Base-by-base conservation (phyloP, 495 filamentous ascomycete genomes). In the Darksidea phi region DNA sequence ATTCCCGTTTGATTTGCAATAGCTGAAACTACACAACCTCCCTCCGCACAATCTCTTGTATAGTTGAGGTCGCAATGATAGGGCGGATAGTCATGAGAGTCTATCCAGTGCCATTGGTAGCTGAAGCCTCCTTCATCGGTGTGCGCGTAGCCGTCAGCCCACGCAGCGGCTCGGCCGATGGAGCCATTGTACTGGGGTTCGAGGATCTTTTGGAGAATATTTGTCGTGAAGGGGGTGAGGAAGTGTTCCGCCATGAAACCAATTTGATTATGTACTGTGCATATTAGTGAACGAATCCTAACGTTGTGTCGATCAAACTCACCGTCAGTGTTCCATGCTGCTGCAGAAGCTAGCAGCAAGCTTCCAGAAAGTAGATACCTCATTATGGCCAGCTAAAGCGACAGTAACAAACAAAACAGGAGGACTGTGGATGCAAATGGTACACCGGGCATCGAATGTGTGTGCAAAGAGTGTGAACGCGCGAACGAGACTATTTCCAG, bases 221-320 rank as follows among this genome's bases (percentile, higher is more conserved):
- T 55, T 48, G 54, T 63, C 10, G 71, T 67, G 38, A 56, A 60
- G 34, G 64, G 59, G 17, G 54, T 61, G 21, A 73, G 70, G 61
- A 72, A 71, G 12, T 55, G 66, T 43, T 73, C 71, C 21, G 71
- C 70, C 59, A 70, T 67, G 49, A 68, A 73, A 20, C 67, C 71
- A 21, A 73, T 72, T 52, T 73, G 71, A 43, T 73, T 69, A 60
- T 73, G 71, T 1, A 73, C 71, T 59, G 34, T 3, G 12, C 37
- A 20, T n/a, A n/a, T n/a, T n/a, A n/a, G n/a, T n/a, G n/a, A n/a
- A n/a, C n/a, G 46, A 32, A 10, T 50, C 42, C 28, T 23, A 17
- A 18, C 28, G 58, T 18, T 45, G 13, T 4, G 8, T 5, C 26
- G 13, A 18, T 0, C 2, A 36, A n/a, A 23, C 49, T 50, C 37